phyloP scores from a whole-genome alignment of 176 grass and related monocot species.

The Phragmites australis region DNA sequence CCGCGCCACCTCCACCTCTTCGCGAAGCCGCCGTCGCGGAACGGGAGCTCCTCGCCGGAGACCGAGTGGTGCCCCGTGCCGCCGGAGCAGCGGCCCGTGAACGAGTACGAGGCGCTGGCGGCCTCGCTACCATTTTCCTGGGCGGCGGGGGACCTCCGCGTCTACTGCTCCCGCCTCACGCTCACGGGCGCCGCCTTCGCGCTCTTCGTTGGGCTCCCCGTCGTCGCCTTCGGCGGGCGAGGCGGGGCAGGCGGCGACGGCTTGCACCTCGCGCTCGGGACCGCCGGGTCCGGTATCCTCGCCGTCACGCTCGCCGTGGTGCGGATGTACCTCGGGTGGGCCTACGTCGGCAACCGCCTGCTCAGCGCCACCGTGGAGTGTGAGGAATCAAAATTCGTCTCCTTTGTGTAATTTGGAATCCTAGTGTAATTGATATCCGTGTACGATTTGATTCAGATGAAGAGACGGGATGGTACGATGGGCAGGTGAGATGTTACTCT shows the following conservation, averaged over 20 bases:
- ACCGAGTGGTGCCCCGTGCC: conserved; percentile 95
- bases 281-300: conserved; percentile 66
- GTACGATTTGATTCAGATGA: conserved; percentile 60
- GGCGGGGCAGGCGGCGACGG: conserved; percentile 41
- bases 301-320: conserved; percentile 84
- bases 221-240: conserved; percentile 67
- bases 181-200: conserved; percentile 59
- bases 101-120: conserved; percentile 85
- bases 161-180: conserved; percentile 74
- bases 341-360: conserved; percentile 90
- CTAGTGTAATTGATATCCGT: background rate
- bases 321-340: conserved; percentile 96
- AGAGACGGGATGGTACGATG: conserved; percentile 97
- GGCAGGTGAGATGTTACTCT: conserved; percentile 63
- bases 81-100: conserved; percentile 80
- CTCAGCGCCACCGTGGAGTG: conserved; percentile 96
- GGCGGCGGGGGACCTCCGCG: conserved; percentile 56
- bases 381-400: conserved; percentile 37
- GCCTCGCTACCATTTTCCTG: conserved; percentile 81
- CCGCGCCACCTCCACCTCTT: background rate
- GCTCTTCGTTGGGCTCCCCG: conserved; percentile 80
- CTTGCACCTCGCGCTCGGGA: conserved; percentile 65
- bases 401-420: background rate
- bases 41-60: conserved; percentile 85
- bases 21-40: conserved; percentile 58